Percentiles rank a stretch among this genome's conserved stretches.
Conservation (phyloP, 139 green algal genomes). For the Coelastrella sp. region DNA sequence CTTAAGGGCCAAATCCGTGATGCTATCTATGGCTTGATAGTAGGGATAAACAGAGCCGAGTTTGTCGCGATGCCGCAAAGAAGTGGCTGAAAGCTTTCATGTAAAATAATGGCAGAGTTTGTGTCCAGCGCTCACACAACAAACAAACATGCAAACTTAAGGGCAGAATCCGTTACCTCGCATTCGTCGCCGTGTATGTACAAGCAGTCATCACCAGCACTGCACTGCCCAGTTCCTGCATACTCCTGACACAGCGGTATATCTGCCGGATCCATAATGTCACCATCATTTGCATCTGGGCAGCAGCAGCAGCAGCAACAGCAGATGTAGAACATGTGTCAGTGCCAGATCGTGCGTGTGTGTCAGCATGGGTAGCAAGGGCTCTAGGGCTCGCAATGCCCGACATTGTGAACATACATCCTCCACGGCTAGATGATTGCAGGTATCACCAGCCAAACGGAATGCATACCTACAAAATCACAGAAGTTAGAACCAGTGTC, state of each 20-base stretch:
- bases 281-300: background rate
- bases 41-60: too few species aligned
- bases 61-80: too few species aligned
- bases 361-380: background rate
- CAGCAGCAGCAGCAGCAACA: background rate
- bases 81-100: too few species aligned
- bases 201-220: conserved; percentile 59
- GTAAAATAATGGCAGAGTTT: background rate
- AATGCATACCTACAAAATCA: too few species aligned
- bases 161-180: conserved; percentile 50
- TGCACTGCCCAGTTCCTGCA: conserved; percentile 62
- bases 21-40: too few species aligned
- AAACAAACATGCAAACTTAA: background rate
- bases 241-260: conserved; percentile 73
- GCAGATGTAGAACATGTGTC: background rate
- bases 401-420: too few species aligned
- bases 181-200: conserved; percentile 75
- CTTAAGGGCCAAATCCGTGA: background rate
- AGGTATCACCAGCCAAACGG: too few species aligned
- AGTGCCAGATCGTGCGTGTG: too few species aligned
- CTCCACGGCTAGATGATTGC: too few species aligned
- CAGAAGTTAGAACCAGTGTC: too few species aligned
- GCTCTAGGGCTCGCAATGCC: background rate
- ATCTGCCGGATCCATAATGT: conserved; percentile 55
- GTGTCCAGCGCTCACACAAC: background rate